Percentiles rank a stretch among this genome's conserved stretches.
These are phyloP conservation scores for Exophiala sp. DNA, from an alignment of 2,329 filamentous ascomycete genomes.

Conservation along the genomic window DNA sequence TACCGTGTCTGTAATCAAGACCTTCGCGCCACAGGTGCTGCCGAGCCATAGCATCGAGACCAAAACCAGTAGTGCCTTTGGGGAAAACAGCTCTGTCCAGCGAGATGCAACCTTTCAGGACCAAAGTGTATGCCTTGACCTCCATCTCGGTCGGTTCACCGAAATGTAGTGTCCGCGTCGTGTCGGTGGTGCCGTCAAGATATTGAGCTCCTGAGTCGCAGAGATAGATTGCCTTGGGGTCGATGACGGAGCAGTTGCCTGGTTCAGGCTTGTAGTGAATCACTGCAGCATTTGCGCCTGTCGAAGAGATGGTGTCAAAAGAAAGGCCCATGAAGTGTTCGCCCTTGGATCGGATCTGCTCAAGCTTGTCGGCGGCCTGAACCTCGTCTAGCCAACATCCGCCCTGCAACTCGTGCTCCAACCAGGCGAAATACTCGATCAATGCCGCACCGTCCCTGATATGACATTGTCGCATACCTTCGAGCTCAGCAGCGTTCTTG, in stretches of 20 bases:
- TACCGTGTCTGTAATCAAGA: constrained; percentile 92
- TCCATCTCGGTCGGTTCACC: constrained; percentile 78
- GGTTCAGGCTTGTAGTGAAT: constrained; percentile 93
- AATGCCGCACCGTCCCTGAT: constrained; percentile 88
- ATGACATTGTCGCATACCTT: constrained; percentile 92
- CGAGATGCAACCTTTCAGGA: constrained; percentile 89
- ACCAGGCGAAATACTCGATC: constrained; percentile 92
- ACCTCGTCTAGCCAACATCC: constrained; percentile 79
- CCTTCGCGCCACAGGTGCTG: constrained; percentile 92
- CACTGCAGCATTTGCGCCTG: constrained; percentile 84
- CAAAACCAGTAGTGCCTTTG: constrained; percentile 91
- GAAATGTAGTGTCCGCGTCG: constrained; percentile 90
- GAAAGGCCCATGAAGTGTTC: constrained; percentile 83
- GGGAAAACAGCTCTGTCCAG: constrained; percentile 85
- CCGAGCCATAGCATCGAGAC: constrained; percentile 80
- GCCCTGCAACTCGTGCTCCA: constrained; percentile 82
- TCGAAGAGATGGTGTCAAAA: constrained; percentile 94
- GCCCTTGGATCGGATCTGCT: constrained; percentile 57
- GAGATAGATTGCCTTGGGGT: constrained; percentile 82
- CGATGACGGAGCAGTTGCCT: constrained; percentile 76
- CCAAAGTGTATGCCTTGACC: constrained; percentile 85
- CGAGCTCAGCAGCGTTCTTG: constrained; percentile 85
- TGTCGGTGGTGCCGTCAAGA: constrained; percentile 91
- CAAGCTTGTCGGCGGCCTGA: constrained; percentile 84
- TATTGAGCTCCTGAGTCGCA: constrained; percentile 99